Evolutionary conservation across 1,139 yeast species (phyloP), one percentile per base, ranked within the genome.

Genomic region (Zygosaccharomyces sapae): DNA sequence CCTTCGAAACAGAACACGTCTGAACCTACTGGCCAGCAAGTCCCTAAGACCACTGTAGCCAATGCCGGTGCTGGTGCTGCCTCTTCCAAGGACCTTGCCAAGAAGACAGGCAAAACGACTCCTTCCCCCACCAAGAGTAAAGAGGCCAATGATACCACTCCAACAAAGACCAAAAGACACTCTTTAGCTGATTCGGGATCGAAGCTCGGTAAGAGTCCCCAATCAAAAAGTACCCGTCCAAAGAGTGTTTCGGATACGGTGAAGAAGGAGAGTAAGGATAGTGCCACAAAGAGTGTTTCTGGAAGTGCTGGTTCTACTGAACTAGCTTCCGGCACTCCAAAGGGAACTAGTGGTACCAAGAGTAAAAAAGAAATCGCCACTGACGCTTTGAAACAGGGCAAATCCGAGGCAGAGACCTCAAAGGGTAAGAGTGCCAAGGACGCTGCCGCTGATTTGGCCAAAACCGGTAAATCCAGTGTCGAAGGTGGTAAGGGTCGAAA

Each of bases 381-480:
- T 6, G 19, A 13, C 10, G 2, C 18, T 31, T 31, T 31, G 34
- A 31, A 31, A 5, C 8, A 13, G 18, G 34, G 34, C 13, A 31
- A 31, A 6, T n/a, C 13, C 5, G 18, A 31, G 18, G 20, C 8
- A 5, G 34, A 13, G 6, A 3, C 3, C 16, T 12, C 34, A 8
- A 31, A 31, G 34, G 34, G 5, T 19, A 35, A 35, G 10, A 24
- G n/a, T 18, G 18, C 29, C 3, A 19, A 35, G 19, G 13, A 35
- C 19, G 10, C 16, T 6, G 16, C 27, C n/a, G 19, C 20, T 16
- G 16, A 24, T 37, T 37, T 37, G 40, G 12, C 19, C 30, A 31
- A 41, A 13, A 25, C 58, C 10, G 53, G 51, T 12, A 55, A 55
- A 29, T 46, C 50, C 27, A 49, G 51, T 16, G 53, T 51, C 18